Base-by-base conservation (phyloP, 768 basidiomycete genomes). In the Cystofilobasidium capitatum region DNA sequence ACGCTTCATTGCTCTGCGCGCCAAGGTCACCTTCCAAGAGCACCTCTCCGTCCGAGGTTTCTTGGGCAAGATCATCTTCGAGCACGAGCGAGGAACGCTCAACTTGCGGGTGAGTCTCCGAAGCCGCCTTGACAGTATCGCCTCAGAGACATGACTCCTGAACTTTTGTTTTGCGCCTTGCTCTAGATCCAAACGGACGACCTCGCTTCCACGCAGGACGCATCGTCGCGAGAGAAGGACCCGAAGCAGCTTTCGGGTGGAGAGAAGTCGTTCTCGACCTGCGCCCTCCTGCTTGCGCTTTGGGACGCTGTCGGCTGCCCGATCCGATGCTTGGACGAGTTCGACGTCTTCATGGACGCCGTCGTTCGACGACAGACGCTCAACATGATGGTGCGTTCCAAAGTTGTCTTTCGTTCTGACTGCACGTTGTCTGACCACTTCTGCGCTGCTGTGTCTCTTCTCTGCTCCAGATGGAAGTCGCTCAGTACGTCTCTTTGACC, bases 231-330 rank as follows among this genome's bases (percentile, higher is more conserved):
- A 35, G 55, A 59, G 14, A 64, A 91, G 76, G 88, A 92, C 73
- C 88, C 91, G 4, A 85, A 85, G 42, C 64, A 88, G 36, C 81
- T 93, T 22, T 90, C 88, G 71, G 93, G 93, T 57, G 93, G 94
- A 44, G 94, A 98, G 77, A 94, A 96, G 77, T 93, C 90, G 9
- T 99, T 96, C 78, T 89, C 92, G 8, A 98, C 94, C 0, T 91
- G 97, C 70, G 93, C 91, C 72, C 77, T 99, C 61, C 79, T 99
- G 57, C 79, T 98, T n/a, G 86, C 96, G 5, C 81, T 99, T 54
- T 99, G 96, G 96, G 89, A 96, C 73, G 86, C 90, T 20, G 91
- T 93, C 65, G 88, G 89, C 0, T 93, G 93, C 75, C 96, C 96
- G 1, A 81, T 99, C 55, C 82, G 96, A 67, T 97, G 94, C 74